Evolutionary conservation across 208 protist species (phyloP).

Genomic region (Blastocrithidia nonstop): DNA sequence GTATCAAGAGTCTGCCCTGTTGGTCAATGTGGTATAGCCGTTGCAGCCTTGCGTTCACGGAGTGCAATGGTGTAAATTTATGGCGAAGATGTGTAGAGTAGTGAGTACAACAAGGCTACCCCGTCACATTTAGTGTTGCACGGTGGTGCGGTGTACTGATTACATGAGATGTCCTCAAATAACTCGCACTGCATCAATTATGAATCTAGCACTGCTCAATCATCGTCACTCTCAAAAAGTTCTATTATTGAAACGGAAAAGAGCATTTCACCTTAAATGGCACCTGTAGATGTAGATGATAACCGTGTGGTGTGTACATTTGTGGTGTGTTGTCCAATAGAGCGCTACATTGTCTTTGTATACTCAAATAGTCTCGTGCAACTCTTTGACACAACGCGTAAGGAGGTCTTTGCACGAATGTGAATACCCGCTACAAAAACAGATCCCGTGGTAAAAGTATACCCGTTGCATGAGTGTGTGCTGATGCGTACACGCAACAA

Average conservation of each 20-base stretch:
- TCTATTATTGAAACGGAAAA: too few species aligned
- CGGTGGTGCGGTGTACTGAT: too few species aligned
- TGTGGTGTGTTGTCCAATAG: conserved; percentile 6
- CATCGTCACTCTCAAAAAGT: too few species aligned
- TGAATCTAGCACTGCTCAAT: too few species aligned
- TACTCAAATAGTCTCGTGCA: conserved; percentile 64
- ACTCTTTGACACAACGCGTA: conserved; percentile 48
- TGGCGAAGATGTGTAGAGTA: too few species aligned
- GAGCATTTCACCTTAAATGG: too few species aligned
- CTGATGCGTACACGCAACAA: conserved; percentile 5
- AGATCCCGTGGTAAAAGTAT: conserved; percentile 5
- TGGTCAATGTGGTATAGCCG: not conserved
- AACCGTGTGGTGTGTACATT: conserved; percentile 8
- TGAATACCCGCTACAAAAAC: conserved; percentile 7
- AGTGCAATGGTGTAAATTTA: too few species aligned
- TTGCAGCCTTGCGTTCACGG: not conserved
- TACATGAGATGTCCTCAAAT: too few species aligned
- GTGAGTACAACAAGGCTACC: too few species aligned
- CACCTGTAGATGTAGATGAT: too few species aligned
- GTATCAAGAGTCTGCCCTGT: conserved; percentile 1
- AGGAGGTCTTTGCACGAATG: conserved; percentile 40
- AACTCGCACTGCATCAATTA: too few species aligned
- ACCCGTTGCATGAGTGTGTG: conserved; percentile 5
- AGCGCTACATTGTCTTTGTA: conserved; percentile 12
- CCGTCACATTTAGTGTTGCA: too few species aligned